phyloP scores from a whole-genome alignment of 2,329 filamentous ascomycete genomes.

The Aspergillus awamori region DNA sequence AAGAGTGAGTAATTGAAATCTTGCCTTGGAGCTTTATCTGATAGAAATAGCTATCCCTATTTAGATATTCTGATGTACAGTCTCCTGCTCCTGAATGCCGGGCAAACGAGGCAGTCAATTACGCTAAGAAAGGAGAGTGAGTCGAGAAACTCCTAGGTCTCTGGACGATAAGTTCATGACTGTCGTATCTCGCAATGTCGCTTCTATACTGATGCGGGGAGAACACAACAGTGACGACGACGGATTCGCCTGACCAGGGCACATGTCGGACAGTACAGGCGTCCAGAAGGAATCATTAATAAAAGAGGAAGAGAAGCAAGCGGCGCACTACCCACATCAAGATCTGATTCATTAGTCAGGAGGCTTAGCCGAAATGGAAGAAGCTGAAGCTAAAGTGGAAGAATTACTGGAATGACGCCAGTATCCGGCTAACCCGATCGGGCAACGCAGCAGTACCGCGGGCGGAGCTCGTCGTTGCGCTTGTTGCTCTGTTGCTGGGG shows the following conservation, averaged over 20 bases:
- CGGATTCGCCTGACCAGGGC: conserved; percentile 24
- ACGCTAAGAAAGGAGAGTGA: too few species aligned
- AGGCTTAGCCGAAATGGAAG: background rate
- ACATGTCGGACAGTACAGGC: conserved; percentile 21
- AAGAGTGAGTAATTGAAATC: too few species aligned
- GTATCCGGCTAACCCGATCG: conserved; percentile 23
- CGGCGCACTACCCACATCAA: background rate
- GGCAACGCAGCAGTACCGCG: conserved; percentile 8
- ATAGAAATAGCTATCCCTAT: too few species aligned
- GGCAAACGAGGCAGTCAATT: too few species aligned
- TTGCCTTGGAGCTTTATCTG: too few species aligned
- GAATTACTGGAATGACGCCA: background rate
- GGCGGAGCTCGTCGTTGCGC: conserved; percentile 1
- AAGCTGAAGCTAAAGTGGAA: background rate
- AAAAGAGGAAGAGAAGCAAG: background rate
- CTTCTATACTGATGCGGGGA: too few species aligned
- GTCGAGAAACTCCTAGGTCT: too few species aligned
- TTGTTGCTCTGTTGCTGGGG: background rate
- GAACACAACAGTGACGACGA: background rate
- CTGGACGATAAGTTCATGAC: too few species aligned
- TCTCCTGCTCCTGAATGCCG: too few species aligned
- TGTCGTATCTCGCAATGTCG: too few species aligned
- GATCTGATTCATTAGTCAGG: background rate
- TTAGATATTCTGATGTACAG: too few species aligned
- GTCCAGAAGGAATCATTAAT: background rate